phyloP scores from a whole-genome alignment of 805 yeast species.

The Ascoidea asiatica region DNA sequence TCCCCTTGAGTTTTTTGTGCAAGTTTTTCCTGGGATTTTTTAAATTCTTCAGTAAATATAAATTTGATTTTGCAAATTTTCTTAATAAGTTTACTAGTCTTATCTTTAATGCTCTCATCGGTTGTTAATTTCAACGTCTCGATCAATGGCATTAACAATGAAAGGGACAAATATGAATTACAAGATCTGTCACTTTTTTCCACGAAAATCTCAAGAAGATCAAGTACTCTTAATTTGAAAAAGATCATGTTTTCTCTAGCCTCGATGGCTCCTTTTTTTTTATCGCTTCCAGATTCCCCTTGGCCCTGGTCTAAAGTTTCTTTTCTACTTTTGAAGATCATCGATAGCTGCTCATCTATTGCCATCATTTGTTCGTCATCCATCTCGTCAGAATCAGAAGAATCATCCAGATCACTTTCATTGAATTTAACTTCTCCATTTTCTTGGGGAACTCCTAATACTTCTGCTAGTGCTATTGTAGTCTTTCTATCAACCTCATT shows the following conservation, averaged over 20 bases:
- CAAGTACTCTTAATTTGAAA: conserved; percentile 69
- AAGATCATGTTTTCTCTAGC: conserved; percentile 71
- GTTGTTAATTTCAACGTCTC: conserved; percentile 50
- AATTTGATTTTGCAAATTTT: conserved; percentile 39
- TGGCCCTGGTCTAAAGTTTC: conserved; percentile 38
- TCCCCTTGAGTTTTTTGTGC: conserved; percentile 5
- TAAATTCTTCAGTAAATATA: conserved; percentile 6
- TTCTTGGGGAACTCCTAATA: conserved; percentile 7
- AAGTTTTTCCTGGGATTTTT: conserved; percentile 11
- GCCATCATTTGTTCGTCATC: conserved; percentile 76
- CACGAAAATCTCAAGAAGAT: conserved; percentile 54
- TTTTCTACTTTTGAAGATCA: conserved; percentile 73
- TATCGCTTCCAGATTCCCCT: conserved; percentile 45
- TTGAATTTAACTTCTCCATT: not conserved
- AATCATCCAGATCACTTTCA: conserved; percentile 14
- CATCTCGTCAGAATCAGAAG: conserved; percentile 25
- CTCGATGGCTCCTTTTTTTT: conserved; percentile 59
- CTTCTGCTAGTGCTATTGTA: conserved; percentile 8
- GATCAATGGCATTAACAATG: conserved; percentile 42
- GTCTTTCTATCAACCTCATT: conserved; percentile 9
- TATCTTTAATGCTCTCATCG: conserved; percentile 58
- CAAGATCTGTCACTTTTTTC: conserved; percentile 21
- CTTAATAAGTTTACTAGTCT: conserved; percentile 62
- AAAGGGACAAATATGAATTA: conserved; percentile 24
- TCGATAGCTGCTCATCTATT: conserved; percentile 70